A percentile compares a stretch with the other conserved stretches of the same genome.
Evolutionary conservation across 306 rosid species (phyloP).

Genomic region (Cucurbita maxima): DNA sequence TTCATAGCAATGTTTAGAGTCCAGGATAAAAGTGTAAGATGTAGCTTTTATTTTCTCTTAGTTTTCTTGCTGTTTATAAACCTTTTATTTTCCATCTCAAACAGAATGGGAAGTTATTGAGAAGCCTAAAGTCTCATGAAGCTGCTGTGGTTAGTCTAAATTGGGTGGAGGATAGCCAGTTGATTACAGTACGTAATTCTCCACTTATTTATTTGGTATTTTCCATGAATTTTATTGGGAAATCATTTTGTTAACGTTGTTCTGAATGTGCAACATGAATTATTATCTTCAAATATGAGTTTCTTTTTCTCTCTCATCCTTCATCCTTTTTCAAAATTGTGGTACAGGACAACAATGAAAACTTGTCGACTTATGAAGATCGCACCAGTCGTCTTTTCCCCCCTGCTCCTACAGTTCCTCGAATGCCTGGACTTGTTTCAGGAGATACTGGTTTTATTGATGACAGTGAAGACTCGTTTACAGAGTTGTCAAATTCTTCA

Average conservation of each 20-base stretch:
- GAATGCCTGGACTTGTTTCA: slow-evolving; percentile 81
- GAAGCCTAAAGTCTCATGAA: slow-evolving; percentile 67
- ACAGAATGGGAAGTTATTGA: slow-evolving; percentile 74
- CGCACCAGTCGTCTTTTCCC: slow-evolving; percentile 91
- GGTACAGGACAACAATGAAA: slow-evolving; percentile 44
- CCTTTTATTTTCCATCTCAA: slow-evolving; percentile 15
- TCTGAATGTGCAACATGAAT: not conserved
- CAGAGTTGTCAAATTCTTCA: slow-evolving; percentile 73
- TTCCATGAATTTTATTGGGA: not conserved
- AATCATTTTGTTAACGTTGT: not conserved
- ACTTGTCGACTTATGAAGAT: slow-evolving; percentile 60
- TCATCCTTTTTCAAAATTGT: slow-evolving; percentile 12
- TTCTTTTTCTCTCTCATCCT: not conserved
- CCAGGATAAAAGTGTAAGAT: not conserved
- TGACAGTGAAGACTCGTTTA: slow-evolving; percentile 67
- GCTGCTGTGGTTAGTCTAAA: slow-evolving; percentile 66
- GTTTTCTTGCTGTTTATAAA: not conserved
- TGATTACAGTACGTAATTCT: slow-evolving; percentile 30
- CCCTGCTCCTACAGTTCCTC: slow-evolving; percentile 80
- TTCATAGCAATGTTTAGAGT: not conserved
- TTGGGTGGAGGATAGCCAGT: slow-evolving; percentile 79
- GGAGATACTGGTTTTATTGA: slow-evolving; percentile 83
- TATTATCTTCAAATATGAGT: not conserved
- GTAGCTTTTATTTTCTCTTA: slow-evolving; percentile 1
- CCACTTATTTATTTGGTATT: slow-evolving; percentile 8